These are phyloP conservation scores for Kodamaea kaohsiungensis DNA, from an alignment of 805 yeast genomes.

Conservation along the genomic window DNA sequence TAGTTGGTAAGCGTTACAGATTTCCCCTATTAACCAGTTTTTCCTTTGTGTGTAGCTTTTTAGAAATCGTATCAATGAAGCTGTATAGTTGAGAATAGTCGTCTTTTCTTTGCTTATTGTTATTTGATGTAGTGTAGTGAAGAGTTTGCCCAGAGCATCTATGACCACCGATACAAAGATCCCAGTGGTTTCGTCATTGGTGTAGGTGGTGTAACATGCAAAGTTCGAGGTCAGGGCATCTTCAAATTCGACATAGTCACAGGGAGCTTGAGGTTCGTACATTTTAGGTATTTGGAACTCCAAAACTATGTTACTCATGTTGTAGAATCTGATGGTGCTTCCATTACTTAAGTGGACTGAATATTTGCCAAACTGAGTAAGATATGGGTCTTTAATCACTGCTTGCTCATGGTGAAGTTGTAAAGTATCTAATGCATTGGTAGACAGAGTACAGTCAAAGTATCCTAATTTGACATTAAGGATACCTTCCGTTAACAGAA, in stretches of 20 bases:
- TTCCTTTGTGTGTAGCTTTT: slow-evolving; percentile 4
- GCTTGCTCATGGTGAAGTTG: neutral
- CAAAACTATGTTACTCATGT: neutral
- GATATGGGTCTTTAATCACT: slow-evolving; percentile 1
- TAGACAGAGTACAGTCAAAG: neutral
- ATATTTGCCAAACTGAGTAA: slow-evolving; percentile 1
- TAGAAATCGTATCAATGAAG: slow-evolving; percentile 3
- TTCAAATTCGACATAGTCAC: slow-evolving; percentile 1
- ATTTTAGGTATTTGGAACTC: slow-evolving; percentile 2
- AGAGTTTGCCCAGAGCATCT: slow-evolving; percentile 1
- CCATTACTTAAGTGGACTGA: slow-evolving; percentile 3
- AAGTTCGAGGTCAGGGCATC: neutral
- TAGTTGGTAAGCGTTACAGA: neutral
- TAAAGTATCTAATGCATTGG: slow-evolving; percentile 1
- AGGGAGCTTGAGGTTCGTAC: neutral
- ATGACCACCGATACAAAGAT: neutral
- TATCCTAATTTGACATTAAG: slow-evolving; percentile 5
- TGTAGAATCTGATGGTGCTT: slow-evolving; percentile 3
- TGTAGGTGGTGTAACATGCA: neutral
- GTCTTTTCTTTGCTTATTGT: neutral
- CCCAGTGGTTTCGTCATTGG: neutral
- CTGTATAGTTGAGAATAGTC: slow-evolving; percentile 1
- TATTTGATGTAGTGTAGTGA: neutral
- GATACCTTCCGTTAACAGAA: neutral
- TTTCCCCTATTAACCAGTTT: neutral